A percentile compares a stretch with the other conserved stretches of the same genome.
phyloP scores from a whole-genome alignment of 176 grass and related monocot genomes.

The Secale cereale region DNA sequence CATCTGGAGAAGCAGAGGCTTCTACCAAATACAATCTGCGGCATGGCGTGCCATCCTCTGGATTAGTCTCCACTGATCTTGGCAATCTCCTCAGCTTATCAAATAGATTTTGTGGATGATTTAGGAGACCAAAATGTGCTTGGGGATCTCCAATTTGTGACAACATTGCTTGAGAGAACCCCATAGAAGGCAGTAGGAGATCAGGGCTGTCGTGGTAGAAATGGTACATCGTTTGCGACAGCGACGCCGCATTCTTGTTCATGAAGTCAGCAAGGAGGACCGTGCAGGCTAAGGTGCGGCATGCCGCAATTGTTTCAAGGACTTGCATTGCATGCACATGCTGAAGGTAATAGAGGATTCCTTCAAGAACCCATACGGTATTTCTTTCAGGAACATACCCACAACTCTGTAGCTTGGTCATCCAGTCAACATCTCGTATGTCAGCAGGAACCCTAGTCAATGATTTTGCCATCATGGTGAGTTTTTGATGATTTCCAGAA shows the following conservation, averaged over 20 bases:
- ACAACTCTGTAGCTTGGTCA: constrained; percentile 60
- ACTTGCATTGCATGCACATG: constrained; percentile 73
- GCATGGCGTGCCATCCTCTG: constrained; percentile 77
- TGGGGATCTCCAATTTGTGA: constrained; percentile 86
- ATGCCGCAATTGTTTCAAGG: constrained; percentile 57
- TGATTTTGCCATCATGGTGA: constrained; percentile 48
- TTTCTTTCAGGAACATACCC: constrained; percentile 70
- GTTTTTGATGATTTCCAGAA: constrained; percentile 37
- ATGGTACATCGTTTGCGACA: constrained; percentile 72
- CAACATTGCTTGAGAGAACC: constrained; percentile 64
- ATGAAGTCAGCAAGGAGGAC: constrained; percentile 86
- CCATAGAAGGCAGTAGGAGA: constrained; percentile 65
- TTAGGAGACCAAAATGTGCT: constrained; percentile 85
- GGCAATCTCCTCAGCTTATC: constrained; percentile 83
- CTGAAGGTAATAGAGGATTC: constrained; percentile 89
- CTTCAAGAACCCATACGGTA: constrained; percentile 94
- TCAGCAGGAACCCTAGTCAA: constrained; percentile 64
- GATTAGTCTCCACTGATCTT: constrained; percentile 70
- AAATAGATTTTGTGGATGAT: constrained; percentile 85
- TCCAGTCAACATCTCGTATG: constrained; percentile 64
- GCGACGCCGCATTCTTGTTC: constrained; percentile 68
- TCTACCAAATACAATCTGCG: constrained; percentile 87
- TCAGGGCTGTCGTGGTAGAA: constrained; percentile 95
- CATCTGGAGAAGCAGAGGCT: constrained; percentile 52
- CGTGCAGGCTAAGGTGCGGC: constrained; percentile 14